Evolutionary conservation across 2,329 filamentous ascomycete genomes (phyloP).

Genomic region (Hymenoscyphus linearis): DNA sequence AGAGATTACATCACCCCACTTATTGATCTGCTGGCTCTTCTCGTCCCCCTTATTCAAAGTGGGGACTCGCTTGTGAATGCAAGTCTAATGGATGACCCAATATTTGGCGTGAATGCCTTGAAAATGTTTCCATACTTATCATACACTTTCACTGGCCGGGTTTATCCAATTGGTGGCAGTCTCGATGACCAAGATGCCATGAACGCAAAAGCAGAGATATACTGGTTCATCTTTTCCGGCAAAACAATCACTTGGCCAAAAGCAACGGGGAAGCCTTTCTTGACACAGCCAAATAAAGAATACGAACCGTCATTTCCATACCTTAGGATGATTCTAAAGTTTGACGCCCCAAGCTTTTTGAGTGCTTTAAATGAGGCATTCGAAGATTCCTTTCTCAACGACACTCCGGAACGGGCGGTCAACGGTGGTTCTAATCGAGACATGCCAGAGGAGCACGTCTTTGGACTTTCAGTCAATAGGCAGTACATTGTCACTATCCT

Average conservation of each 20-base stretch:
- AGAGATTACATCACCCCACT: constrained; percentile 87
- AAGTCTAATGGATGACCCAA: constrained; percentile 53
- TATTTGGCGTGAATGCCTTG: constrained; percentile 65
- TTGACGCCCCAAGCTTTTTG: constrained; percentile 86
- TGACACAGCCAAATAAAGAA: constrained; percentile 50
- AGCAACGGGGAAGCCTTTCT: constrained; percentile 53
- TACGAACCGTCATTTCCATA: constrained; percentile 78
- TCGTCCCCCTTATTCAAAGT: constrained; percentile 53
- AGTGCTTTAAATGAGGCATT: constrained; percentile 97
- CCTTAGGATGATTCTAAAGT: constrained; percentile 75
- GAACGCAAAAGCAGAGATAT: constrained; percentile 80
- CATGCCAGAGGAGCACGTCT: constrained; percentile 59
- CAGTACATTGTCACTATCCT: constrained; percentile 91
- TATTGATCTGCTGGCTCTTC: constrained; percentile 72
- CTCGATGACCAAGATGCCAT: constrained; percentile 69
- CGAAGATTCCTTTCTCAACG: constrained; percentile 89
- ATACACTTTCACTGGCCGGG: constrained; percentile 79
- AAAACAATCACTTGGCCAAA: constrained; percentile 71
- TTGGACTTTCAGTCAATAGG: constrained; percentile 70
- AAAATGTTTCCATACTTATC: constrained; percentile 96
- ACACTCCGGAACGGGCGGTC: constrained; percentile 58
- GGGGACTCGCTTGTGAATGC: constrained; percentile 47
- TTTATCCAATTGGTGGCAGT: constrained; percentile 80
- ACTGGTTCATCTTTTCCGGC: constrained; percentile 90
- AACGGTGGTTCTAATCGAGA: constrained; percentile 47